Base-by-base conservation (phyloP, 805 yeast genomes). In the Metschnikowia gelsemii region DNA sequence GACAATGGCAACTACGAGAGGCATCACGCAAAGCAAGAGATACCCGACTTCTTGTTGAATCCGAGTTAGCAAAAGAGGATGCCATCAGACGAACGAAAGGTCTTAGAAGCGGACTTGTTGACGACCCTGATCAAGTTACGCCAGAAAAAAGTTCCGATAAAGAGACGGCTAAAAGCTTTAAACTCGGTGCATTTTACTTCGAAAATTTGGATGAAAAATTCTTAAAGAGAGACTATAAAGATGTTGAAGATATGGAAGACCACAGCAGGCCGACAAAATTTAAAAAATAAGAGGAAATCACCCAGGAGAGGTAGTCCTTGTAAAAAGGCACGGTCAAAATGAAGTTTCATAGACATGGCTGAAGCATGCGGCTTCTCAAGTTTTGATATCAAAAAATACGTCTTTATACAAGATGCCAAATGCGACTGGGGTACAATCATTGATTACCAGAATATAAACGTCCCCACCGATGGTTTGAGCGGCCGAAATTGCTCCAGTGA, bases 1-100 rank as follows among this genome's bases (percentile, higher is more conserved):
- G 38, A 14, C 54, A 46, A 19, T 75, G 80, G 80, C 57, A 59
- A 40, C 37, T 40, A 31, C 63, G 80, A 1, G 77, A 75, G 40
- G 51, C 47, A 30, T 46, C 41, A 11, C 57, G 80, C 14, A 40
- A 64, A 38, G 47, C 54, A 26, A 63, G 80, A 9, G 79, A 75
- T 35, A 46, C 63, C 9, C 54, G 56, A 12, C 36, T 46, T 18
- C 33, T 69, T 2, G 64, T 50, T 19, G 61, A 44, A 7, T 48
- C 45, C 1, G 73, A 71, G 47, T 27, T 24, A 13, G 72, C 60
- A 30, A 51, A 54, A 28, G 70, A 67, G 35, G 70, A 66, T 14
- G 43, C 45, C 4, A n/a, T 52, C 8, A 48, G 59, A 31, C 54
- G 63, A 19, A 48, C 35, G 16, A 35, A 19, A 20, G 40, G 35